Percentiles rank a stretch among this genome's conserved stretches.
Conservation (phyloP, 352 stramenopile genomes). For the Peronospora belbahrii region DNA sequence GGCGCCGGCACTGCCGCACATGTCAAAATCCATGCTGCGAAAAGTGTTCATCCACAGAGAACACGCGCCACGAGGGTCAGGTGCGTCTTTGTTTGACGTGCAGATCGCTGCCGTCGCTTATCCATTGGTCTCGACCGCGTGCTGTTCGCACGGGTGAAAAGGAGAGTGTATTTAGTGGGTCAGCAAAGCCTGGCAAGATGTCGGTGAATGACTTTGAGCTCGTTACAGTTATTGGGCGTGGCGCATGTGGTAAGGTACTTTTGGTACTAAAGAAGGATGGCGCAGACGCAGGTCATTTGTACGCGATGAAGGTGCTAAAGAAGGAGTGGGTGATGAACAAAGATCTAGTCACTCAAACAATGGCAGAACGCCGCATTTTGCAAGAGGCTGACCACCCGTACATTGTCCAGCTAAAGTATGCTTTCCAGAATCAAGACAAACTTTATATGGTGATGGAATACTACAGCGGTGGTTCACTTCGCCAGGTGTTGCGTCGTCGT, state of each 20-base stretch:
- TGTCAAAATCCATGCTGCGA: conserved; percentile 62
- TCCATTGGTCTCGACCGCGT: conserved; percentile 61
- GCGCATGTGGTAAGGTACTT: conserved; percentile 63
- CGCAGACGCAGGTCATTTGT: conserved; percentile 46
- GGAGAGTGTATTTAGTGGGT: conserved; percentile 59
- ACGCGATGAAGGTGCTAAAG: conserved; percentile 75
- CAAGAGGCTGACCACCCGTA: conserved; percentile 71
- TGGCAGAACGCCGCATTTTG: conserved; percentile 65
- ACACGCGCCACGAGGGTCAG: conserved; percentile 53
- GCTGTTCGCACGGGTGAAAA: conserved; percentile 60
- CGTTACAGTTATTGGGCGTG: conserved; percentile 61
- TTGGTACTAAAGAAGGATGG: conserved; percentile 66
- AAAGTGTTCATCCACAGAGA: conserved; percentile 61
- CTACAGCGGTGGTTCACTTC: conserved; percentile 61
- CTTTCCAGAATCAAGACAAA: conserved; percentile 76
- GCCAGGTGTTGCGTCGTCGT: conserved; percentile 54
- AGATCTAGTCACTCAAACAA: conserved; percentile 67
- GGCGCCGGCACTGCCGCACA: conserved; percentile 59
- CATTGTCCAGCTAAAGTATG: conserved; percentile 68
- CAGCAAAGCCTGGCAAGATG: conserved; percentile 58
- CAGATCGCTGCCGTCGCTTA: conserved; percentile 46
- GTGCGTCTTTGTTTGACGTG: conserved; percentile 60
- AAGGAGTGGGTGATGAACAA: conserved; percentile 82
- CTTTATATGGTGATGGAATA: conserved; percentile 82
- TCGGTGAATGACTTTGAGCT: conserved; percentile 71